Percentiles rank a stretch among this genome's conserved stretches.
These are phyloP conservation scores for Rehmannia glutinosa DNA, from an alignment of 257 asterid species.

Conservation along the genomic window DNA sequence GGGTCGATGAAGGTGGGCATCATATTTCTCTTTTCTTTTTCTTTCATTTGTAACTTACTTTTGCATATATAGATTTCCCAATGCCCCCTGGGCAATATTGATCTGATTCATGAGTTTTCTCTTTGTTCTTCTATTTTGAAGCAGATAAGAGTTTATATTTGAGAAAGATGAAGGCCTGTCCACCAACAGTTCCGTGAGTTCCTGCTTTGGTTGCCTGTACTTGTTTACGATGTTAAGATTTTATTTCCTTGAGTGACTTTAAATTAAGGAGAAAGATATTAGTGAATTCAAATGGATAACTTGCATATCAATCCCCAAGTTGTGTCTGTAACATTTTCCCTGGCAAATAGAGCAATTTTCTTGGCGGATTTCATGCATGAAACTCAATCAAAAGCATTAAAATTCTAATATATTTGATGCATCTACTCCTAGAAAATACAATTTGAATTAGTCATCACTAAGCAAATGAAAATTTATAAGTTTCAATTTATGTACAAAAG, in stretches of 20 bases:
- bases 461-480: neutral
- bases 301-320: neutral
- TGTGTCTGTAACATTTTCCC: too few species aligned
- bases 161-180: constrained; percentile 86
- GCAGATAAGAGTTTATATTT: constrained; percentile 60
- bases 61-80: neutral
- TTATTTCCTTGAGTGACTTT: neutral
- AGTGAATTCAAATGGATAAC: neutral
- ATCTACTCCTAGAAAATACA: neutral
- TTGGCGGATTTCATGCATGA: neutral
- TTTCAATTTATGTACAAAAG: neutral
- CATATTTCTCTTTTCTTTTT: neutral
- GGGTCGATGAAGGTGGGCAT: constrained; percentile 69
- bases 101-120: constrained; percentile 14
- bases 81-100: neutral
- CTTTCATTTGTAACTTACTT: neutral
- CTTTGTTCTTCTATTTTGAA: neutral
- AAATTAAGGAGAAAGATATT: neutral
- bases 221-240: neutral
- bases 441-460: neutral
- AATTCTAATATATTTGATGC: neutral
- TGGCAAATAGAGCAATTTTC: neutral
- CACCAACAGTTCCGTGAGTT: constrained; percentile 92
- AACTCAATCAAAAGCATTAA: neutral
- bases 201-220: neutral